Base-by-base conservation (phyloP, 495 filamentous ascomycete genomes). In the Xylaria venustula region DNA sequence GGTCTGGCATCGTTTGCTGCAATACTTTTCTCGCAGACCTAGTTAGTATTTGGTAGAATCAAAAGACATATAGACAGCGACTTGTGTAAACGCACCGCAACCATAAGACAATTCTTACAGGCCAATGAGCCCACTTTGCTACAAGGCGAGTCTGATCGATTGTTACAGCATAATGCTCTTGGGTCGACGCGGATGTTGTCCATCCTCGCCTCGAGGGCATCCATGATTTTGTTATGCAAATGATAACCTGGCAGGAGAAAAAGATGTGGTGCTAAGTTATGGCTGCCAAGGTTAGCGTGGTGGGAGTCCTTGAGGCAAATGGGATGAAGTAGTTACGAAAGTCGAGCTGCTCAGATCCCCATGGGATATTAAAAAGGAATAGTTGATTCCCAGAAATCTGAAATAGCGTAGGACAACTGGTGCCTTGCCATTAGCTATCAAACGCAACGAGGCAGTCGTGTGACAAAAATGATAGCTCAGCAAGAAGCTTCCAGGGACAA, bases 21-120 rank as follows among this genome's bases (percentile, higher is more conserved):
- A 56, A 25, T 56, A 56, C 54, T 56, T 51, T 36, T 14, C 47
- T 50, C 28, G 17, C 8, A 51, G 9, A 1, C 20, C 30, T 36
- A 0, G 30, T 51, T 2, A 51, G 48, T 17, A 5, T 23, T 9
- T 40, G 37, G 37, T 40, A n/a, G n/a, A 34, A 40, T 40, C 14
- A 40, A 81, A 6, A 75, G 62, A 46, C 68, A 75, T 78, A 55
- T 60, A 26, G 11, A 1, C 5, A 11, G 30, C 30, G 47, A 23
- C 28, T 7, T 19, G 20, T 25, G 37, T 49, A 12, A 20, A 59
- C 45, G 6, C 3, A 60, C 60, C 1, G 60, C 36, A 37, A 62
- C 53, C 37, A 62, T 28, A 12, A 34, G 37, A 28, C 60, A 62
- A 41, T 11, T 42, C 15, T 30, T 26, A 14, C 60, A 62, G 17